phyloP scores from a whole-genome alignment of 1,139 yeast species.

The Taphrina wiesneri region DNA sequence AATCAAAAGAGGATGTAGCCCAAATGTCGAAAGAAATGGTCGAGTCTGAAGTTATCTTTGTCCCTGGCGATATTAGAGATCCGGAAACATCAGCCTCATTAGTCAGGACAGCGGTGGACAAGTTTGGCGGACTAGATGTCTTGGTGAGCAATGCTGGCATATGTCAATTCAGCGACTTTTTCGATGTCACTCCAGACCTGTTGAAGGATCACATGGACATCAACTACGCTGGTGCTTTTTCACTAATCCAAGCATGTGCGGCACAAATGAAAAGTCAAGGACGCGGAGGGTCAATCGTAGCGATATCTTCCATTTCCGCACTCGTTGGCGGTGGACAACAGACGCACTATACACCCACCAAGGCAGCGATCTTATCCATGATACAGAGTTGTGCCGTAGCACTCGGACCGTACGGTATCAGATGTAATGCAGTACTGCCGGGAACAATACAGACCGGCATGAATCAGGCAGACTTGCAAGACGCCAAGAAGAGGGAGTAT shows the following conservation, averaged over 20 bases:
- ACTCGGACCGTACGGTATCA: slow-evolving; percentile 49
- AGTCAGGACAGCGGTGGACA: slow-evolving; percentile 47
- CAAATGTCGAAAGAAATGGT: slow-evolving; percentile 41
- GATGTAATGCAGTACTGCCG: slow-evolving; percentile 60
- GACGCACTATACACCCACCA: slow-evolving; percentile 61
- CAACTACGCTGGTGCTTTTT: slow-evolving; percentile 53
- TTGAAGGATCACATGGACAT: slow-evolving; percentile 52
- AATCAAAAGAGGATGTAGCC: slow-evolving; percentile 12
- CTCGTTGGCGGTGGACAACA: slow-evolving; percentile 58
- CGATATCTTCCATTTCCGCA: slow-evolving; percentile 51
- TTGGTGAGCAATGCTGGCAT: slow-evolving; percentile 56
- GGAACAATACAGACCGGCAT: slow-evolving; percentile 56
- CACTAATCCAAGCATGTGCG: slow-evolving; percentile 53
- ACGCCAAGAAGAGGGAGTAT: slow-evolving; percentile 47
- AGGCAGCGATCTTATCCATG: slow-evolving; percentile 58
- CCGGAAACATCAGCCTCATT: slow-evolving; percentile 48
- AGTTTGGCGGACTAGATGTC: slow-evolving; percentile 50
- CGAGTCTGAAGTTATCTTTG: slow-evolving; percentile 41
- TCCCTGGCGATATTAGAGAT: slow-evolving; percentile 51
- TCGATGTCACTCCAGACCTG: slow-evolving; percentile 49
- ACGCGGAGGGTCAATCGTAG: slow-evolving; percentile 54
- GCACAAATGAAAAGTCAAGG: slow-evolving; percentile 52
- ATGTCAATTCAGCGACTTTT: slow-evolving; percentile 47
- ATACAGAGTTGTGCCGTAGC: slow-evolving; percentile 58
- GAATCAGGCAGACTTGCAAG: slow-evolving; percentile 49